Evolutionary conservation across 305 asterid species (phyloP).

Genomic region (Fraxinus floribunda): DNA sequence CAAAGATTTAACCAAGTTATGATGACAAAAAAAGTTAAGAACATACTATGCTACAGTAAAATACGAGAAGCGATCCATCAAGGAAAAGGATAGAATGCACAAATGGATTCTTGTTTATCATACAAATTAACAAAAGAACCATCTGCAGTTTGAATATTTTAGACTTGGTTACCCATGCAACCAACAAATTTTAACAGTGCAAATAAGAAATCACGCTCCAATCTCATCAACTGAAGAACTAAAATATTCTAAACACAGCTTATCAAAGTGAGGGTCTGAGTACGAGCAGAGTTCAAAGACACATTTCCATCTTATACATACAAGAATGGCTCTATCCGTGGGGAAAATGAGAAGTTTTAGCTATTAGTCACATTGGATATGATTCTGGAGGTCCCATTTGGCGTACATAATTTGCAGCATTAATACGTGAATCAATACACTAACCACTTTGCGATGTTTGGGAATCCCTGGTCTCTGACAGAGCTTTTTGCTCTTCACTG

Average conservation of each 20-base stretch:
- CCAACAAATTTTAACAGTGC: not conserved
- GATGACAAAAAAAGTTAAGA: not conserved
- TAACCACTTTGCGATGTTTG: slow-evolving; percentile 57
- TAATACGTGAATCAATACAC: slow-evolving; percentile 29
- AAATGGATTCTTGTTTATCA: not conserved
- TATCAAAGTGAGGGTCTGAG: not conserved
- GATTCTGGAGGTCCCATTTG: not conserved
- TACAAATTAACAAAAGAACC: not conserved
- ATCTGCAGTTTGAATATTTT: not conserved
- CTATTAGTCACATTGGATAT: not conserved
- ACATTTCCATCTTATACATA: not conserved
- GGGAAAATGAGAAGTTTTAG: not conserved
- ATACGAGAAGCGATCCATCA: not conserved
- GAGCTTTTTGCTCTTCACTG: slow-evolving; percentile 69
- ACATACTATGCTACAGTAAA: not conserved
- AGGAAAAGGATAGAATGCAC: not conserved
- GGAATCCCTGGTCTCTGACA: slow-evolving; percentile 53
- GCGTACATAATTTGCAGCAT: not conserved
- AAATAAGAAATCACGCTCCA: not conserved
- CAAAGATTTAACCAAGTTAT: not conserved
- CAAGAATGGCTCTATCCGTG: not conserved
- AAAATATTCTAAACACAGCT: not conserved
- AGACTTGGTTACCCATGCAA: not conserved
- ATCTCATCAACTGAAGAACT: not conserved
- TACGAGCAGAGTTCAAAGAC: not conserved